Evolutionary conservation across 2,329 filamentous ascomycete species (phyloP).

Genomic region (Cordyceps cateniannulata): DNA sequence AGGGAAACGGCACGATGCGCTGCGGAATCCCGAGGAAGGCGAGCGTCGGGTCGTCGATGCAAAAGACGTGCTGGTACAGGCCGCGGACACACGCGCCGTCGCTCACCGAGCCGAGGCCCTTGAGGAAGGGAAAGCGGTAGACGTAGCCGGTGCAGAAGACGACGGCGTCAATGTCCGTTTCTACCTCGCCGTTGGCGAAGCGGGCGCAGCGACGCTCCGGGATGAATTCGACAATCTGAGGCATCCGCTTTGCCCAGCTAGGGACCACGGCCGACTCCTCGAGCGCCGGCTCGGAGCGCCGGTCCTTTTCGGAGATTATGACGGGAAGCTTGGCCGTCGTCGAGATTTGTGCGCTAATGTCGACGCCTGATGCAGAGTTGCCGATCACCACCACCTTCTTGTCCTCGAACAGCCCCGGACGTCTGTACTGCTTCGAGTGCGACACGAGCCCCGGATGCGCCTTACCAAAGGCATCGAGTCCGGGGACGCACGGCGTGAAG

Average conservation of each 20-base stretch:
- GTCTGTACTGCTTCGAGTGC: too few relatives aligned
- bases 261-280: too few relatives aligned
- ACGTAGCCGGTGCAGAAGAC: conserved; percentile 1
- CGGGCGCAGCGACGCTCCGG: too few relatives aligned
- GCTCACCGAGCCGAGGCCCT: background rate
- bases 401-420: too few relatives aligned
- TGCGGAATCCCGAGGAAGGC: background rate
- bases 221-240: background rate
- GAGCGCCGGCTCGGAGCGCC: background rate
- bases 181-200: background rate
- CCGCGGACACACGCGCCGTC: background rate
- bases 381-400: background rate
- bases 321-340: background rate
- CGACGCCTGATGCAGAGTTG: background rate
- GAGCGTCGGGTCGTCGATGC: background rate
- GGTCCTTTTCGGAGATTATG: background rate
- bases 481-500: too few relatives aligned
- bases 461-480: too few relatives aligned
- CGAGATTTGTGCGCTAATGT: background rate
- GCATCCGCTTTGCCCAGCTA: too few relatives aligned
- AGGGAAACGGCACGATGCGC: background rate
- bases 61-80: background rate
- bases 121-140: background rate
- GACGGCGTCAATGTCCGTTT: background rate
- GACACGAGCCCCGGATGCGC: too few relatives aligned